Percentiles rank a stretch among this genome's conserved stretches.
phyloP scores from a whole-genome alignment of 2,329 filamentous ascomycete species.

The Verticillium zaregamsianum region DNA sequence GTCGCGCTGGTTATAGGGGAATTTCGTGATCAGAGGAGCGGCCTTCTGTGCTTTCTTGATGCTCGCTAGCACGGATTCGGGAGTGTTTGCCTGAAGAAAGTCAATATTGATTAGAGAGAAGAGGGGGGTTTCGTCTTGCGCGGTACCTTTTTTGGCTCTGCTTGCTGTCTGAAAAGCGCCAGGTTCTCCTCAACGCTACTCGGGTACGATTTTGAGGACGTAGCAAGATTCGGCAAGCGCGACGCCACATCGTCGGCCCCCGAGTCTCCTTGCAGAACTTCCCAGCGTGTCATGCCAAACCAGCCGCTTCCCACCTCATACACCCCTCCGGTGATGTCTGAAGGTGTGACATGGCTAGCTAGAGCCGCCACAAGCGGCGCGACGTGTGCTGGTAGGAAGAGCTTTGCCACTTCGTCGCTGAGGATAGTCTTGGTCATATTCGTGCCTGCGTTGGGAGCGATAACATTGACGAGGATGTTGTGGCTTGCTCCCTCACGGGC shows the following conservation, averaged over 20 bases:
- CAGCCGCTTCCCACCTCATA: conserved; percentile 96
- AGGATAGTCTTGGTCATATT: conserved; percentile 91
- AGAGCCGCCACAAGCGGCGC: conserved; percentile 88
- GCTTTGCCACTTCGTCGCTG: conserved; percentile 96
- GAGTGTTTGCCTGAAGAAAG: not conserved
- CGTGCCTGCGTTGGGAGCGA: conserved; percentile 95
- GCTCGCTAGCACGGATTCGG: not conserved
- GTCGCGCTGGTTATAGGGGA: conserved; percentile 80
- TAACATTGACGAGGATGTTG: conserved; percentile 98
- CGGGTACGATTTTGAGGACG: conserved; percentile 73
- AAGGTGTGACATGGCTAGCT: conserved; percentile 78
- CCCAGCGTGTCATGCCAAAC: conserved; percentile 90
- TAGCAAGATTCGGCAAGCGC: conserved; percentile 54
- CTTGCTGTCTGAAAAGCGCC: not conserved
- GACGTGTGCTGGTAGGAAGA: conserved; percentile 98
- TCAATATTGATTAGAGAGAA: no score
- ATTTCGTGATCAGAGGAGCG: conserved; percentile 68
- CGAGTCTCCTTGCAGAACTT: conserved; percentile 85
- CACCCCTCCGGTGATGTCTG: conserved; percentile 76
- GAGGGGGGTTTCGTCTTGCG: no score
- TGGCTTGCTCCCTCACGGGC: conserved; percentile 93
- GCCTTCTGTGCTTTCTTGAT: conserved; percentile 23
- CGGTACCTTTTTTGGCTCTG: not conserved
- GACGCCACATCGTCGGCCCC: conserved; percentile 63
- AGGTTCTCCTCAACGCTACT: conserved; percentile 20